Evolutionary conservation across 805 yeast genomes (phyloP).

Genomic region (Cyberlindnera mrakii): DNA sequence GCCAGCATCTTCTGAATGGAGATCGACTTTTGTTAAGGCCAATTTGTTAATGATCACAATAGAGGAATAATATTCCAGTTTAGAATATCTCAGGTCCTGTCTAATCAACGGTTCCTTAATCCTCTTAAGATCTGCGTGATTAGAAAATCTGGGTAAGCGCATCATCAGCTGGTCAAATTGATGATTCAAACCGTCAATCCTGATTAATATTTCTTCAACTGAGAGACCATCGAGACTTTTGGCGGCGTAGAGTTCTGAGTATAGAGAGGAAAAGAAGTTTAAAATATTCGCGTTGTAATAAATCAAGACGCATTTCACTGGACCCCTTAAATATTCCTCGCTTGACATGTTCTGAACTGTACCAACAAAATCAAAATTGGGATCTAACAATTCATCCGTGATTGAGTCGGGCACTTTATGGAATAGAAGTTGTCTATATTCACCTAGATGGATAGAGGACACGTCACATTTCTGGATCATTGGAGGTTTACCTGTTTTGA

Average conservation of each 20-base stretch:
- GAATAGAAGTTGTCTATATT: conserved; percentile 8
- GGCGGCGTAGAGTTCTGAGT: conserved; percentile 16
- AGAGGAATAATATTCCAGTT: conserved; percentile 16
- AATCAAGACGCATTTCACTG: conserved; percentile 6
- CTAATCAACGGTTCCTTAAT: conserved; percentile 3
- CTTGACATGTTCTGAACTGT: background rate
- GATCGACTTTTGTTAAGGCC: conserved; percentile 17
- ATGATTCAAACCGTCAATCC: conserved; percentile 13
- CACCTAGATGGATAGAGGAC: conserved; percentile 11
- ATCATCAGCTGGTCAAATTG: conserved; percentile 11
- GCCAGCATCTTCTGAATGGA: background rate
- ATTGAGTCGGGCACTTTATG: background rate
- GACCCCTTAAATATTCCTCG: conserved; percentile 2
- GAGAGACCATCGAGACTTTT: conserved; percentile 13
- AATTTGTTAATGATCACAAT: conserved; percentile 21
- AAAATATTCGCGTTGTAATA: conserved; percentile 7
- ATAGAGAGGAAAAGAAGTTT: conserved; percentile 12
- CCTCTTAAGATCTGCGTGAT: conserved; percentile 7
- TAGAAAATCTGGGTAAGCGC: conserved; percentile 7
- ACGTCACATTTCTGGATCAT: conserved; percentile 35
- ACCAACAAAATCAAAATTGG: conserved; percentile 1
- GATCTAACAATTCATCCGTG: conserved; percentile 4
- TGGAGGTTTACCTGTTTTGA: conserved; percentile 46
- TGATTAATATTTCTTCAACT: conserved; percentile 10
- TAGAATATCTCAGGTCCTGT: conserved; percentile 11